A percentile compares a stretch with the other conserved stretches of the same genome.
Evolutionary conservation across 768 basidiomycete species (phyloP).

Genomic region (Rubroboletus pulcherrimus): DNA sequence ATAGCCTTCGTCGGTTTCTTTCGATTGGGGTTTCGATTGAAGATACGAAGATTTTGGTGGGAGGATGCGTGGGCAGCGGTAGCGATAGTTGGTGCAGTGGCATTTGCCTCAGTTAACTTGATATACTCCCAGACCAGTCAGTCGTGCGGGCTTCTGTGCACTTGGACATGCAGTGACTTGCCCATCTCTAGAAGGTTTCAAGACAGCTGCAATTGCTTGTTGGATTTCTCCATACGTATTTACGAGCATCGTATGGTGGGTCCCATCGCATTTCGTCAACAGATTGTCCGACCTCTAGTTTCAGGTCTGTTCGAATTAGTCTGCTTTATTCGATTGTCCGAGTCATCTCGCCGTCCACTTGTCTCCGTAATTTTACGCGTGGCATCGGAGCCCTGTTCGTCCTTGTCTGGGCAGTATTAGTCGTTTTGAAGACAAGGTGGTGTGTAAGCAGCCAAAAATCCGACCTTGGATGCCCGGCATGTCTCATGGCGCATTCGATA

Average conservation of each 20-base stretch:
- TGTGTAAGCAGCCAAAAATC: not conserved
- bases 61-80: conserved; percentile 12
- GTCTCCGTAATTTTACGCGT: not conserved
- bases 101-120: too few species aligned
- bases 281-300: not conserved
- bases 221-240: not conserved
- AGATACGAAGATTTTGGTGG: conserved; percentile 14
- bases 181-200: not conserved
- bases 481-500: not conserved
- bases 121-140: too few species aligned
- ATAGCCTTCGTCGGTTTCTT: not conserved
- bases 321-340: conserved; percentile 14
- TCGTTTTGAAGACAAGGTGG: not conserved
- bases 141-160: too few species aligned
- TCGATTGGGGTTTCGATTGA: conserved; percentile 3
- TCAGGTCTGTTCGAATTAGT: conserved; percentile 11
- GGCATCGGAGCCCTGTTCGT: conserved; percentile 4
- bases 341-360: conserved; percentile 1
- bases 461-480: not conserved
- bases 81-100: not conserved
- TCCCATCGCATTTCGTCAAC: not conserved
- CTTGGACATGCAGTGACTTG: not conserved
- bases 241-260: conserved; percentile 5
- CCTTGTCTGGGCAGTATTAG: not conserved
- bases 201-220: not conserved